Evolutionary conservation across 1,284 basidiomycete species (phyloP).

Genomic region (Moesziomyces globuligerus): DNA sequence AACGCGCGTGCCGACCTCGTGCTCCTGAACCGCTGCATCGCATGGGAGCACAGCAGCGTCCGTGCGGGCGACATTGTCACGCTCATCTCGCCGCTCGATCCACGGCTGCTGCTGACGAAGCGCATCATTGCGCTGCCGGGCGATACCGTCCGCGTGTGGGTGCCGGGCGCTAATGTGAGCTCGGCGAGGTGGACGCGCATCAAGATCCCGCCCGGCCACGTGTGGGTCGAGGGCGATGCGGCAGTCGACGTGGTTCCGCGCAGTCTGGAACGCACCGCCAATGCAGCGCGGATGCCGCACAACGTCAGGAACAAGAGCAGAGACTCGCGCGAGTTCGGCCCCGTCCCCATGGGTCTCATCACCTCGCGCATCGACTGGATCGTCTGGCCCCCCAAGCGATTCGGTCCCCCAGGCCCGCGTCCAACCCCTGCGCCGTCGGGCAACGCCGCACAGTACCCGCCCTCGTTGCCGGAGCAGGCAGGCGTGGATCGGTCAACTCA

Average conservation of each 20-base stretch:
- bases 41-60: slow-evolving; percentile 60
- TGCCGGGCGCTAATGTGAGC: slow-evolving; percentile 4
- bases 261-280: slow-evolving; percentile 16
- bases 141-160: slow-evolving; percentile 69
- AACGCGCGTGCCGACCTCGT: slow-evolving; percentile 71
- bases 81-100: slow-evolving; percentile 70
- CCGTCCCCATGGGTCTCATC: slow-evolving; percentile 70
- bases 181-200: slow-evolving; percentile 39
- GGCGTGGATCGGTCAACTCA: slow-evolving; percentile 28
- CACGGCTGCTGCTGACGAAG: slow-evolving; percentile 70
- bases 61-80: slow-evolving; percentile 71
- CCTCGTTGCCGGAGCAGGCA: slow-evolving; percentile 6
- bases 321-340: slow-evolving; percentile 71
- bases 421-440: slow-evolving; percentile 9
- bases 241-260: slow-evolving; percentile 56
- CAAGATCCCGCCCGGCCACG: slow-evolving; percentile 62
- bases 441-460: slow-evolving; percentile 9
- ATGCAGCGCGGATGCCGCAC: slow-evolving; percentile 10
- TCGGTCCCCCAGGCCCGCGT: slow-evolving; percentile 40
- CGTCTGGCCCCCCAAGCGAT: slow-evolving; percentile 68
- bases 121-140: slow-evolving; percentile 71
- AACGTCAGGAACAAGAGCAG: slow-evolving; percentile 30
- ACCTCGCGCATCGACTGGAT: slow-evolving; percentile 68
- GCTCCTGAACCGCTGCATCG: slow-evolving; percentile 70
- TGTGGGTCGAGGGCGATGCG: slow-evolving; percentile 73